A percentile compares a stretch with the other conserved stretches of the same genome.
These are phyloP conservation scores for Skeletonema menzelii DNA, from an alignment of 108 stramenopile genomes.

Conservation along the genomic window DNA sequence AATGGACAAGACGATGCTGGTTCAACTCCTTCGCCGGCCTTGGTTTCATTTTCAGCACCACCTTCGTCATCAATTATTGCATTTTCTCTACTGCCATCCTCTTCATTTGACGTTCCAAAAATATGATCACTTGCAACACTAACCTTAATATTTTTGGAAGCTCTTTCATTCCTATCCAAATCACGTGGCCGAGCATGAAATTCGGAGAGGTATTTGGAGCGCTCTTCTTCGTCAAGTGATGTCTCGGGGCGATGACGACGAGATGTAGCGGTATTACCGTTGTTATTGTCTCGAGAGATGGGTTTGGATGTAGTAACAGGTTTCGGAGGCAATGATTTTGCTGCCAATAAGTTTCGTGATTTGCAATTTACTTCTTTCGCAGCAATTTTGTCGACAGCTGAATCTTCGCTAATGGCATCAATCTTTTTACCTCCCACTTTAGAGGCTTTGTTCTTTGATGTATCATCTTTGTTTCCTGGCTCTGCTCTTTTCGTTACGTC, in stretches of 20 bases:
- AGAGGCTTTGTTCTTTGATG: neutral
- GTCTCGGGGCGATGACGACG: neutral
- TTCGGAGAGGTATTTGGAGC: conserved; percentile 72
- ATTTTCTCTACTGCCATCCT: neutral
- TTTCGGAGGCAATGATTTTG: neutral
- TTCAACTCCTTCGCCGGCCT: neutral
- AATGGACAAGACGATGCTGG: conserved; percentile 40
- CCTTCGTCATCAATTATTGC: neutral
- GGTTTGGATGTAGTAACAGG: neutral
- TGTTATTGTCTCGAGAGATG: neutral
- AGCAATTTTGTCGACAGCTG: neutral
- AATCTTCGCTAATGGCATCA: too few relatives aligned
- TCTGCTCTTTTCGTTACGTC: conserved; percentile 1
- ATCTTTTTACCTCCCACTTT: neutral
- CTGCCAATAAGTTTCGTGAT: neutral
- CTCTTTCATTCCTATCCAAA: conserved; percentile 66
- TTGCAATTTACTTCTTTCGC: neutral
- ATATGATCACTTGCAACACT: conserved; percentile 44
- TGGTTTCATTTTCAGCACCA: conserved; percentile 9
- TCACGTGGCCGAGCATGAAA: conserved; percentile 88
- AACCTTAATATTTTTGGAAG: conserved; percentile 32
- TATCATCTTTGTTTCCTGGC: neutral
- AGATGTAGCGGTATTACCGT: neutral
- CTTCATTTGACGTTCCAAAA: conserved; percentile 15
- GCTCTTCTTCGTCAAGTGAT: conserved; percentile 52